Evolutionary conservation across 2,329 filamentous ascomycete genomes (phyloP), one percentile per base, ranked within the genome.

Genomic region (Fusarium nematophilum): DNA sequence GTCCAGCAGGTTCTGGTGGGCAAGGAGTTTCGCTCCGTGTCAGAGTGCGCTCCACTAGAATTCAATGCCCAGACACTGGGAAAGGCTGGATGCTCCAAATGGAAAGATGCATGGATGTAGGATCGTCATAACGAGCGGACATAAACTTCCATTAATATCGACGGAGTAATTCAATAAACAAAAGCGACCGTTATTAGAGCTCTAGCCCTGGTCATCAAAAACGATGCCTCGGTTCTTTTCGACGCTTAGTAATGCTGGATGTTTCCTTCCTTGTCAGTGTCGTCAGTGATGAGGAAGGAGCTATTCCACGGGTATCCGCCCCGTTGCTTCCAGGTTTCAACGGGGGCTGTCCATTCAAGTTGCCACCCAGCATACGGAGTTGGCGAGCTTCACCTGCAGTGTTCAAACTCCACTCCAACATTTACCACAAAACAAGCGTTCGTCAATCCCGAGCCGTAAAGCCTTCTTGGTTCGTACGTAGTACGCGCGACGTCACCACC

Each of bases 91-190:
- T n/a, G n/a, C n/a, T n/a, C n/a, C n/a, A n/a, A n/a, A n/a, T n/a
- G n/a, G n/a, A 18, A 23, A 44, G 10, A 44, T 33, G 40, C 31
- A 44, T 44, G 33, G 40, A 44, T 13, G 46, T 44, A 54, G 44
- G 53, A 62, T 62, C 59, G 43, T 57, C 59, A 54, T 58, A 58
- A 53, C 62, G 43, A 47, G 53, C 43, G 46, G 40, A 47, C 26
- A 53, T 45, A 31, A 57, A 39, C 15, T 36, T 48, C 34, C 45
- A 42, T 36, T 34, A 34, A 39, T 62, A 26, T 39, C 29, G 33
- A 48, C 9, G 30, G 55, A 40, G 14, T 26, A 27, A 27, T 31
- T 38, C 47, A 59, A 59, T 54, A 34, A 30, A 46, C 38, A 39
- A 31, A 31, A 15, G n/a, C 21, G 13, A n/a, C 29, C 40, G 33